Percentiles rank a stretch among this genome's conserved stretches.
These are phyloP conservation scores for Mytilinidion resinicola DNA, from an alignment of 495 filamentous ascomycete genomes.

Conservation along the genomic window DNA sequence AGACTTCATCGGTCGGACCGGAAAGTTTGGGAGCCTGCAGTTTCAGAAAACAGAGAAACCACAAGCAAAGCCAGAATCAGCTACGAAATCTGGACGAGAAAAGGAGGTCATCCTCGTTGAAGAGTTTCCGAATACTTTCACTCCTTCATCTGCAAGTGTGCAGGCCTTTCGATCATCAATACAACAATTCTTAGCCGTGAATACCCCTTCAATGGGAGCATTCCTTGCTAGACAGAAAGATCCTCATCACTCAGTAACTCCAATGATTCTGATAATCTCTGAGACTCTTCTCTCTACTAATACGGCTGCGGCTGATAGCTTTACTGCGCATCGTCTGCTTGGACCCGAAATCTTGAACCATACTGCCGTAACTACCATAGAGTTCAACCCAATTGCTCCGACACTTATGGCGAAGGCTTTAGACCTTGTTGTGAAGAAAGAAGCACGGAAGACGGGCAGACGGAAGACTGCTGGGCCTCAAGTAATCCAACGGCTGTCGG, in stretches of 20 bases:
- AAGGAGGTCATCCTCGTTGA: slow-evolving; percentile 74
- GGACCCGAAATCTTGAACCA: slow-evolving; percentile 78
- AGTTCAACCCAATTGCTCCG: slow-evolving; percentile 87
- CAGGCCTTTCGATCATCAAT: slow-evolving; percentile 70
- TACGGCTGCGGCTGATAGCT: slow-evolving; percentile 71
- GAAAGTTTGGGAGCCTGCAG: slow-evolving; percentile 71
- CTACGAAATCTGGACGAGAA: slow-evolving; percentile 21
- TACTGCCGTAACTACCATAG: slow-evolving; percentile 65
- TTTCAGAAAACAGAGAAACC: slow-evolving; percentile 29
- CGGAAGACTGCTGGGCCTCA: slow-evolving; percentile 60
- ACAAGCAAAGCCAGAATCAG: slow-evolving; percentile 28
- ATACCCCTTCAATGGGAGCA: slow-evolving; percentile 42
- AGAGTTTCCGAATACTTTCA: slow-evolving; percentile 85
- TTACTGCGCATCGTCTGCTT: slow-evolving; percentile 82
- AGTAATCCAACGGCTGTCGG: slow-evolving; percentile 67
- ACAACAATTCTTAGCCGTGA: slow-evolving; percentile 62
- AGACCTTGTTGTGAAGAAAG: slow-evolving; percentile 69
- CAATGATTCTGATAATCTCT: slow-evolving; percentile 83
- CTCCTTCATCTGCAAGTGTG: slow-evolving; percentile 58
- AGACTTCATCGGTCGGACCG: slow-evolving; percentile 75
- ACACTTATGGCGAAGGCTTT: slow-evolving; percentile 82
- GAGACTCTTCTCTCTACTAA: slow-evolving; percentile 75
- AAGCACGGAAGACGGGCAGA: slow-evolving; percentile 63
- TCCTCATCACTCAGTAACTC: slow-evolving; percentile 46
- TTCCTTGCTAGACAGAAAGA: slow-evolving; percentile 28